Evolutionary conservation across 2,329 filamentous ascomycete genomes (phyloP).

Genomic region (Zarea fungicola): DNA sequence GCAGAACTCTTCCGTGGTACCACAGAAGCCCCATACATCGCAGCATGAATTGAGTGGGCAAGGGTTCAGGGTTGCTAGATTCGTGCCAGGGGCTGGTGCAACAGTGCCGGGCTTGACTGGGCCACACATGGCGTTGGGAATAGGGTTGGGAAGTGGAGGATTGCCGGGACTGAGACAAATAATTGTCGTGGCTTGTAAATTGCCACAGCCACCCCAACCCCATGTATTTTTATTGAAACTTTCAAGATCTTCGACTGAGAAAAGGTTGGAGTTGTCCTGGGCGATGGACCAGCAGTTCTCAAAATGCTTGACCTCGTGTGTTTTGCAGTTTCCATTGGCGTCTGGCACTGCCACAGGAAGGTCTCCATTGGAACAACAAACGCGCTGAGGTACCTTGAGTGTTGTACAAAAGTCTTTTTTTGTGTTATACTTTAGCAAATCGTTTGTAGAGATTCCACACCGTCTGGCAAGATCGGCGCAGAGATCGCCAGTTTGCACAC

Average conservation of each 20-base stretch:
- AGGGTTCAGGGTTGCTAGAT: conserved; percentile 22
- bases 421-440: background rate
- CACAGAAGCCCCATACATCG: conserved; percentile 37
- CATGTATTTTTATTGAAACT: conserved; percentile 32
- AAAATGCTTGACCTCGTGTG: conserved; percentile 22
- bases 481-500: background rate
- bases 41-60: conserved; percentile 27
- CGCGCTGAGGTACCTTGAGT: conserved; percentile 27
- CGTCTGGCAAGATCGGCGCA: background rate
- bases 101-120: conserved; percentile 26
- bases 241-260: conserved; percentile 33
- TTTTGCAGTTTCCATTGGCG: conserved; percentile 24
- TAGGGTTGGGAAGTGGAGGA: conserved; percentile 28
- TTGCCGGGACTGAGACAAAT: conserved; percentile 32
- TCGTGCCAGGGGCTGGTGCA: conserved; percentile 18
- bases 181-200: conserved; percentile 20
- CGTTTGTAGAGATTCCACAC: background rate
- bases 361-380: conserved; percentile 32
- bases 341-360: conserved; percentile 29
- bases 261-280: conserved; percentile 27
- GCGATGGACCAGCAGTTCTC: conserved; percentile 30
- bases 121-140: conserved; percentile 29
- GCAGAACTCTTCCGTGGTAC: conserved; percentile 36
- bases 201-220: conserved; percentile 24
- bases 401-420: background rate